Evolutionary conservation across 345 rosid genomes (phyloP).

Genomic region (Salix dunnii): DNA sequence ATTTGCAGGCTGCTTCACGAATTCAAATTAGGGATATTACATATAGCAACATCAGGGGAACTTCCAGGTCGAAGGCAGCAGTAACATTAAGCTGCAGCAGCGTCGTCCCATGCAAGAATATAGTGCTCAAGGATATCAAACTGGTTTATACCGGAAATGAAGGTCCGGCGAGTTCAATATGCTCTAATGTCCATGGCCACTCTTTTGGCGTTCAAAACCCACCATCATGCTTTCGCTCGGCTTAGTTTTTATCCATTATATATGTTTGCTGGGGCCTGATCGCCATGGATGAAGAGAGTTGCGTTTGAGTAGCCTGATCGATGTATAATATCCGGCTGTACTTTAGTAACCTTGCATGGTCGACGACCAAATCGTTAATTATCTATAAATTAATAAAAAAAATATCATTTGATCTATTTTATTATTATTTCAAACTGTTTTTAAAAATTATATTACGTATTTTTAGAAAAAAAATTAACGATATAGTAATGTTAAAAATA

Average conservation of each 20-base stretch:
- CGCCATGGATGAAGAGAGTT: no score
- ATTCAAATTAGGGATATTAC: conserved; percentile 29
- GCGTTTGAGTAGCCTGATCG: no score
- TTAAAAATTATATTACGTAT: no score
- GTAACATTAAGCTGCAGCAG: conserved; percentile 25
- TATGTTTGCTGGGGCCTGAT: no score
- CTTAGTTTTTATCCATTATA: background rate
- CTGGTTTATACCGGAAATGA: conserved; percentile 9
- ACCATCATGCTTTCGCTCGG: conserved; percentile 17
- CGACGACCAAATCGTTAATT: no score
- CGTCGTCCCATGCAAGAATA: conserved; percentile 17
- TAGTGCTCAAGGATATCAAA: conserved; percentile 21
- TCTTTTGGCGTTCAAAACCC: conserved; percentile 23
- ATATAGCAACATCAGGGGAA: conserved; percentile 31
- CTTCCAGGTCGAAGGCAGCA: conserved; percentile 21
- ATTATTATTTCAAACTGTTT: no score
- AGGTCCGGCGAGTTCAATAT: conserved; percentile 22
- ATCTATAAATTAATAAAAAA: no score
- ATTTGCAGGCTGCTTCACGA: conserved; percentile 22
- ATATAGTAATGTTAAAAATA: no score
- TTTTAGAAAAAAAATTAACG: no score
- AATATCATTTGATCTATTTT: no score
- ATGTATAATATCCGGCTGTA: no score
- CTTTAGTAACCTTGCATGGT: no score
- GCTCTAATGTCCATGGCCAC: conserved; percentile 25